A percentile compares a stretch with the other conserved stretches of the same genome.
These are phyloP conservation scores for Ceratobasidium sp. DNA, from an alignment of 1,284 basidiomycete species.

Conservation along the genomic window DNA sequence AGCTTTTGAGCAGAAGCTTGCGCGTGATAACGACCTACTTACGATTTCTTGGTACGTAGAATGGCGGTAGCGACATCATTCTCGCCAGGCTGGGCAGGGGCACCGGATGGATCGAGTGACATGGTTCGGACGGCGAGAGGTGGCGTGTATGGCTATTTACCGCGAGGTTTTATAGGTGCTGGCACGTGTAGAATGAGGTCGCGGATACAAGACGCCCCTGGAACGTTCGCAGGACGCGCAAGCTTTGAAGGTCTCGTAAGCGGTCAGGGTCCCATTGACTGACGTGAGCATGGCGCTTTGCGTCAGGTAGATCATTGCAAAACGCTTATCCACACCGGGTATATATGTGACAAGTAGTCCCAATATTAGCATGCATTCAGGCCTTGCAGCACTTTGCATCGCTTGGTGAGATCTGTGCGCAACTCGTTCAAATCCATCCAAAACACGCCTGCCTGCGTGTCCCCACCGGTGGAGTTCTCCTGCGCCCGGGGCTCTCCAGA, in stretches of 20 bases:
- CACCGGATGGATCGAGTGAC: constrained; percentile 73
- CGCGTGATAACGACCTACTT: constrained; percentile 51
- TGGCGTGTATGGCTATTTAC: neutral
- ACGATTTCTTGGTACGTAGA: constrained; percentile 95
- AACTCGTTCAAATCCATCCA: too few relatives aligned
- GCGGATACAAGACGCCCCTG: constrained; percentile 29
- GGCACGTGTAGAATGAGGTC: neutral
- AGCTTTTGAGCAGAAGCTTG: constrained; percentile 30
- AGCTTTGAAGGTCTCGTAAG: constrained; percentile 29
- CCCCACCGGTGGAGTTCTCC: too few relatives aligned
- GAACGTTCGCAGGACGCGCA: constrained; percentile 35
- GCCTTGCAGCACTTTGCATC: too few relatives aligned
- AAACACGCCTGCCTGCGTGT: too few relatives aligned
- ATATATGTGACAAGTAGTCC: too few relatives aligned
- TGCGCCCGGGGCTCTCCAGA: too few relatives aligned
- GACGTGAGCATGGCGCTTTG: too few relatives aligned
- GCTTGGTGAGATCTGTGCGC: too few relatives aligned
- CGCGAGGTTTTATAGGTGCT: constrained; percentile 6
- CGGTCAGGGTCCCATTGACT: too few relatives aligned
- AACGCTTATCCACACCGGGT: too few relatives aligned
- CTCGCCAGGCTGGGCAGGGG: constrained; percentile 72
- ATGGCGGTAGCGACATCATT: constrained; percentile 94
- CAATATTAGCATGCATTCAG: too few relatives aligned
- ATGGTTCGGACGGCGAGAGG: constrained; percentile 2
- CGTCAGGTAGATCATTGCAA: too few relatives aligned